These are phyloP conservation scores for Orbilia brochopaga DNA, from an alignment of 2,329 filamentous ascomycete species.

Conservation along the genomic window DNA sequence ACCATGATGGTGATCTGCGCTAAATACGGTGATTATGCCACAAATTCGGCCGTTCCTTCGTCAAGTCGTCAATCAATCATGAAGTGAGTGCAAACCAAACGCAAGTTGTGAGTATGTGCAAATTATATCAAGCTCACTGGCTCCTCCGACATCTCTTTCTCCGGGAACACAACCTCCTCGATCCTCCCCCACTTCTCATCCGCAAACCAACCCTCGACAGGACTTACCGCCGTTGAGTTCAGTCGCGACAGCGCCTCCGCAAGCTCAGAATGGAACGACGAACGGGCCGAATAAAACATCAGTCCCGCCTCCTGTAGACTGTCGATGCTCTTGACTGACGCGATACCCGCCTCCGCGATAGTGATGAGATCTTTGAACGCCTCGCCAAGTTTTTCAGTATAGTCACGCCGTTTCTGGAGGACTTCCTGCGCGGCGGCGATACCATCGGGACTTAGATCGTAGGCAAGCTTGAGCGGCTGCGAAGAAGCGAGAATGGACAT, in stretches of 20 bases:
- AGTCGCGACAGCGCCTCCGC: slow-evolving; percentile 6
- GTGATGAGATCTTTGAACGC: slow-evolving; percentile 12
- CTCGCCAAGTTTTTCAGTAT: slow-evolving; percentile 4
- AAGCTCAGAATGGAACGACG: slow-evolving; percentile 10
- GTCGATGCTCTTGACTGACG: slow-evolving; percentile 12
- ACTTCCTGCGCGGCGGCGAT: slow-evolving; percentile 8
- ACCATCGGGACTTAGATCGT: slow-evolving; percentile 15
- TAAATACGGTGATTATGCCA: no score
- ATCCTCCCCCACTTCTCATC: slow-evolving; percentile 8
- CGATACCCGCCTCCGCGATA: slow-evolving; percentile 11
- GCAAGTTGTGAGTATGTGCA: no score
- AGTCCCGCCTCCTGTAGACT: slow-evolving; percentile 13
- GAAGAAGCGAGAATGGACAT: slow-evolving; percentile 14
- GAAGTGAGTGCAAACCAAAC: no score
- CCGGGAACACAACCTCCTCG: neutral
- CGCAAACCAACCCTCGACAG: neutral
- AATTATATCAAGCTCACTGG: no score
- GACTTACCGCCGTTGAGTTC: slow-evolving; percentile 7
- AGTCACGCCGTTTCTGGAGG: slow-evolving; percentile 4
- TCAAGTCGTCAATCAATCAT: no score
- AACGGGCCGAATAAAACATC: slow-evolving; percentile 12
- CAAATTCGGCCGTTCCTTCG: no score
- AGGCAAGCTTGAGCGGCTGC: slow-evolving; percentile 10
- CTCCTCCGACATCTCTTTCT: neutral
- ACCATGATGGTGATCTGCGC: no score